Evolutionary conservation across 169 alveolate species (phyloP).

Genomic region (Eimeria praecox): DNA sequence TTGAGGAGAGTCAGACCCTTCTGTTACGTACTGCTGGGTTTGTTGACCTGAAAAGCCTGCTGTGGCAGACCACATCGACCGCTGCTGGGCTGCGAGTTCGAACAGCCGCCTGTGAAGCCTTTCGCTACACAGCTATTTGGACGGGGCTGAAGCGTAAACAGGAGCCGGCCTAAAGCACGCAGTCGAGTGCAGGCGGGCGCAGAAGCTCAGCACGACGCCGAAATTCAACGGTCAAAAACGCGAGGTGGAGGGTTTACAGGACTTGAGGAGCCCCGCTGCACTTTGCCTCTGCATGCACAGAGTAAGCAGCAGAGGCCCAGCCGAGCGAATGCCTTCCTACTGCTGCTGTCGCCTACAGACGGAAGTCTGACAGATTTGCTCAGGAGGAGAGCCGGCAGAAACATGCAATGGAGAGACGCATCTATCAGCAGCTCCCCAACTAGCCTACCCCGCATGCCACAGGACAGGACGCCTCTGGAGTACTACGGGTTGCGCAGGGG

Average conservation of each 20-base stretch:
- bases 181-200: not conserved
- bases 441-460: constrained; percentile 1
- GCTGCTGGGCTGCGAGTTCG: not conserved
- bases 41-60: not conserved
- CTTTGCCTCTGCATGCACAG: constrained; percentile 22
- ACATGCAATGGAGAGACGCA: not conserved
- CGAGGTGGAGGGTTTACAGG: not conserved
- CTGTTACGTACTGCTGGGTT: not conserved
- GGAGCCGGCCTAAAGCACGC: not conserved
- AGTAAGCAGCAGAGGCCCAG: not conserved
- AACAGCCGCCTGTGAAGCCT: not conserved
- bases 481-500: not conserved
- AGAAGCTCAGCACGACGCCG: not conserved
- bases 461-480: not conserved
- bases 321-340: not conserved
- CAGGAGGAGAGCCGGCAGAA: constrained; percentile 23
- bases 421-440: not conserved
- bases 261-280: not conserved
- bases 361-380: constrained; percentile 13
- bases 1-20: not conserved
- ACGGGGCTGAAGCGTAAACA: not conserved
- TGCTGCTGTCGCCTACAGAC: constrained; percentile 1
- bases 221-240: not conserved
- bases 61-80: not conserved
- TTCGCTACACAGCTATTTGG: not conserved